Percentiles rank a stretch among this genome's conserved stretches.
phyloP scores from a whole-genome alignment of 192 early-diverging fungal genomes.

The Coemansia sp. region DNA sequence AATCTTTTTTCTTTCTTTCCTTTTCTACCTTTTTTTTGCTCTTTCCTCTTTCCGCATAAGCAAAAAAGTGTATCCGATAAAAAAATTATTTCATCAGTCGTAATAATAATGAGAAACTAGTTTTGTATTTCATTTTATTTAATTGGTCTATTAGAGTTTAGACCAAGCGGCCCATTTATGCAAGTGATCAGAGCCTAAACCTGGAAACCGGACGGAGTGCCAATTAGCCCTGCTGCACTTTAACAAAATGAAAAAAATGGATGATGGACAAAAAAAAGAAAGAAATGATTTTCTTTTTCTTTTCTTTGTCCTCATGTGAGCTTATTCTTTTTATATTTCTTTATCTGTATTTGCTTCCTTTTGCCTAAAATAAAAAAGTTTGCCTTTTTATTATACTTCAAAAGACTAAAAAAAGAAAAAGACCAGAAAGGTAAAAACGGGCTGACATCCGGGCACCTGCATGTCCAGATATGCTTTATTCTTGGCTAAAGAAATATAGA shows the following conservation, averaged over 20 bases:
- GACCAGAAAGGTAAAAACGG: background rate
- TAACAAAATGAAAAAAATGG: too few relatives aligned
- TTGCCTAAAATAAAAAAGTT: background rate
- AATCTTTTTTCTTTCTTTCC: background rate
- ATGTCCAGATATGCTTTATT: background rate
- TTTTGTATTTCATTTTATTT: too few relatives aligned
- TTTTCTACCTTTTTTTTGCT: background rate
- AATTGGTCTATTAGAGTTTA: background rate
- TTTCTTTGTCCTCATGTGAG: background rate
- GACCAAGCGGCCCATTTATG: background rate
- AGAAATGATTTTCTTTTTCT: background rate
- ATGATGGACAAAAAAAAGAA: background rate
- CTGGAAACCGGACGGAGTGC: background rate
- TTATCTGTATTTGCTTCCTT: background rate
- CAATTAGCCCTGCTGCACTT: too few relatives aligned
- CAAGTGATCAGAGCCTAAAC: background rate
- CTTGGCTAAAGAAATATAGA: background rate
- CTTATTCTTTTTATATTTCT: background rate
- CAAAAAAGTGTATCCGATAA: too few relatives aligned
- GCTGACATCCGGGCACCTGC: background rate
- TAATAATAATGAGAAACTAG: too few relatives aligned
- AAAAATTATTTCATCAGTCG: too few relatives aligned
- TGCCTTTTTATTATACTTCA: conserved; percentile 1
- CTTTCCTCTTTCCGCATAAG: background rate
- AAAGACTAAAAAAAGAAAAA: background rate